phyloP scores from a whole-genome alignment of 805 yeast genomes.

The Maudiozyma serrabonitensis region DNA sequence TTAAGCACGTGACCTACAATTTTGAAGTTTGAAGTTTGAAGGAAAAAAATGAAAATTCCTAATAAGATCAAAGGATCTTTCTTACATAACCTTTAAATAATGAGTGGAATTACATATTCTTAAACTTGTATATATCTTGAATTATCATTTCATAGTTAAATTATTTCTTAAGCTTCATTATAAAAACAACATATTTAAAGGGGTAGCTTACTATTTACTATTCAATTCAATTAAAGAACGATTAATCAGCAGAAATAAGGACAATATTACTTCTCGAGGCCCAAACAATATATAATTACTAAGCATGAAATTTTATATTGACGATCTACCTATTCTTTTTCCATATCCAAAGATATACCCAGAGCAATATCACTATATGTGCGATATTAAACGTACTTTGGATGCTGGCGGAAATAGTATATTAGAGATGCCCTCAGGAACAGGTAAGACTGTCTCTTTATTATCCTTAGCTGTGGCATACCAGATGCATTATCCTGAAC shows the following conservation, averaged over 20 bases:
- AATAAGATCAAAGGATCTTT: not conserved
- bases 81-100: no score
- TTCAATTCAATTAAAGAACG: no score
- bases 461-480: slow-evolving; percentile 88
- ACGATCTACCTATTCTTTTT: slow-evolving; percentile 89
- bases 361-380: slow-evolving; percentile 96
- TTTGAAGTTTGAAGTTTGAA: not conserved
- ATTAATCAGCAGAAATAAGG: no score
- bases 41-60: no score
- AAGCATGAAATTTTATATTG: slow-evolving; percentile 68
- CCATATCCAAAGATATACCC: slow-evolving; percentile 97
- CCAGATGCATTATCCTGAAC: slow-evolving; percentile 91
- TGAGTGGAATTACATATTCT: no score
- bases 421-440: slow-evolving; percentile 98
- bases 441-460: slow-evolving; percentile 93
- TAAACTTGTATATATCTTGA: no score
- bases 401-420: slow-evolving; percentile 97
- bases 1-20: not conserved
- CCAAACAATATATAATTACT: not conserved
- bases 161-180: no score
- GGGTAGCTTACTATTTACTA: no score
- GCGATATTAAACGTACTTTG: slow-evolving; percentile 83
- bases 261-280: not conserved
- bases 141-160: no score
- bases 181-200: no score